A percentile compares a stretch with the other conserved stretches of the same genome.
Evolutionary conservation across 2,329 filamentous ascomycete species (phyloP).

Genomic region (Lojkania enalia): DNA sequence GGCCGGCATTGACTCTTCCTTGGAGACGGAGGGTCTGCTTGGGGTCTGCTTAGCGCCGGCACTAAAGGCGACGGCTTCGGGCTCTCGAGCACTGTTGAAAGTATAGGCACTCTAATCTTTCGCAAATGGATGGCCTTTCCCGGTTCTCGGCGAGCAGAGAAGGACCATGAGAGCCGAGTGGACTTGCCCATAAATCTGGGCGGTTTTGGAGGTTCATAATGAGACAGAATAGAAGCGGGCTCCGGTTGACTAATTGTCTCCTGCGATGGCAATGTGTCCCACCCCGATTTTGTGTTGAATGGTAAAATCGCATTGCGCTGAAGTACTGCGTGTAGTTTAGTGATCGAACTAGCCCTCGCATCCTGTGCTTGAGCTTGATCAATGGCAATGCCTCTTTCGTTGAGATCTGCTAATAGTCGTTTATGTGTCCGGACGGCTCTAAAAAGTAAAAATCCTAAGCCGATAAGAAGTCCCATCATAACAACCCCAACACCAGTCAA

Average conservation of each 20-base stretch:
- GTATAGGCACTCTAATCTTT: conserved; percentile 28
- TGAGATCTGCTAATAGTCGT: conserved; percentile 35
- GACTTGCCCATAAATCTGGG: conserved; percentile 20
- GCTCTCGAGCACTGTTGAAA: conserved; percentile 47
- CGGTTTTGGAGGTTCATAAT: conserved; percentile 31
- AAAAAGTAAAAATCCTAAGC: conserved; percentile 30
- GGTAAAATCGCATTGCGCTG: conserved; percentile 37
- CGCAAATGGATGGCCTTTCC: conserved; percentile 32
- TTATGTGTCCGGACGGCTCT: conserved; percentile 33
- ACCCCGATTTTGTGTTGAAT: conserved; percentile 44
- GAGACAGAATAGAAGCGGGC: conserved; percentile 16
- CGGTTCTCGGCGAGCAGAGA: conserved; percentile 27
- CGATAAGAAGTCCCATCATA: conserved; percentile 28
- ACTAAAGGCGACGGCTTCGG: conserved; percentile 37
- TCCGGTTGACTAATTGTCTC: conserved; percentile 36
- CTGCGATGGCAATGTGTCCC: conserved; percentile 47
- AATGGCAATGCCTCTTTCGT: conserved; percentile 36
- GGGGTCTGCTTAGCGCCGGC: conserved; percentile 21
- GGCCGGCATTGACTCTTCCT: conserved; percentile 23
- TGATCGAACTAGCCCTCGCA: conserved; percentile 18
- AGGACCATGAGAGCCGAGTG: conserved; percentile 37
- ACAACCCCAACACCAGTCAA: conserved; percentile 30
- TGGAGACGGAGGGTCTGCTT: conserved; percentile 16
- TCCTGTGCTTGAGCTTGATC: conserved; percentile 24
- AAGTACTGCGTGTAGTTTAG: conserved; percentile 36